Evolutionary conservation across 2,329 filamentous ascomycete genomes (phyloP).

Genomic region (Monilinia laxa): DNA sequence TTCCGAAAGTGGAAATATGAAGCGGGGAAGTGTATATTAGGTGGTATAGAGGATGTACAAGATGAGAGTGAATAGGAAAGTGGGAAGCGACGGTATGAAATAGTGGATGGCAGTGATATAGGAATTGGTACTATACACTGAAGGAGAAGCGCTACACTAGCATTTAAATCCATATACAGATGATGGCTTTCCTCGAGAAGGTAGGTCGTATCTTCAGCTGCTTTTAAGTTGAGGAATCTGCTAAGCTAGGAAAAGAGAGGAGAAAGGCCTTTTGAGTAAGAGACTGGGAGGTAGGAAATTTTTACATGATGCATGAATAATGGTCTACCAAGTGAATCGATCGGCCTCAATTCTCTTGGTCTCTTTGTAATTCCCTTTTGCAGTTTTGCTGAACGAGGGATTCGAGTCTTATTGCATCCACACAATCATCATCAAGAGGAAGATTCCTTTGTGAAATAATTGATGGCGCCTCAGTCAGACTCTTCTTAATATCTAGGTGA

Average conservation of each 20-base stretch:
- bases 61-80: background rate
- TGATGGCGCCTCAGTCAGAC: background rate
- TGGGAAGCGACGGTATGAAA: background rate
- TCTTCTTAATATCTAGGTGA: background rate
- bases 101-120: background rate
- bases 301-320: background rate
- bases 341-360: background rate
- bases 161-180: background rate
- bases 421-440: slow-evolving; percentile 1
- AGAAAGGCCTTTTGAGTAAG: too few relatives aligned
- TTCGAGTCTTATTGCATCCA: background rate
- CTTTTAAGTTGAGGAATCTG: background rate
- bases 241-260: too few relatives aligned
- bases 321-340: background rate
- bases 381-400: background rate
- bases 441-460: background rate
- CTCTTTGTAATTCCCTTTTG: background rate
- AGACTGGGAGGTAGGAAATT: background rate
- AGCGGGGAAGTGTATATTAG: background rate
- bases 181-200: background rate
- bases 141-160: background rate
- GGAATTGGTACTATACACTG: background rate
- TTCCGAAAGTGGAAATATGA: background rate
- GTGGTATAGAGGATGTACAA: background rate
- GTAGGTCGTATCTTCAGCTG: background rate